Evolutionary conservation across 1,284 basidiomycete genomes (phyloP), one percentile per base, ranked within the genome.

Genomic region (Singerocomus inundabilis): DNA sequence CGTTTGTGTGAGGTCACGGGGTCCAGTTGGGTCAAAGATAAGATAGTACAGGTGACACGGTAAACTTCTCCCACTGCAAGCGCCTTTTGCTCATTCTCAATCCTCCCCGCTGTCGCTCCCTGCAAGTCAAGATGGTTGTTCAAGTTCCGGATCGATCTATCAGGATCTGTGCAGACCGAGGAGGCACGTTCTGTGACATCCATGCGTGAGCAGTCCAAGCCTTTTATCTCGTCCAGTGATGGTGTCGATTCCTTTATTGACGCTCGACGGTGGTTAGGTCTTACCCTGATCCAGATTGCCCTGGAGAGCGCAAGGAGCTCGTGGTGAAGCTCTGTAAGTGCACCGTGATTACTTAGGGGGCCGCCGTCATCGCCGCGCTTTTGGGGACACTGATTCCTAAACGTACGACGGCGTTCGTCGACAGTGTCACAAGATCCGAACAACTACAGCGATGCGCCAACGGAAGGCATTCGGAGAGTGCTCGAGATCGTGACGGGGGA

Each of bases 391-490:
- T 4, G 21, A 21, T 21, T 21, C 21, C 21, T 21, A 21, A 21
- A 36, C 39, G 13, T 16, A 41, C 30, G 11, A 28, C 15, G 12
- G 2, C 12, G 26, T n/a, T 26, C 3, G 30, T 37, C 7, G 32
- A 1, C 61, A 91, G 89, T 95, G 38, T 94, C 92, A 0, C 88
- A 91, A 67, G 92, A 92, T 70, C 83, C 87, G 0, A 74, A 72
- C 24, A 96, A 97, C 67, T 99, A 99, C 70, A 69, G 73, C 5
- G 96, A 98, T 72, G 96, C 96, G 1, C 96, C 96, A 0, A 95
- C 91, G 0, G 93, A 96, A 70, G 96, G 93, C 1, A 93, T 98
- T 52, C 77, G 96, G 6, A 80, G 96, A n/a, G 82, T 98, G 3
- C 72, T 98, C 3, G 92, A 98, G 71, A 78, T 76, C 21, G 81